phyloP scores from a whole-genome alignment of 768 basidiomycete genomes.

The Nidularia sp. region DNA sequence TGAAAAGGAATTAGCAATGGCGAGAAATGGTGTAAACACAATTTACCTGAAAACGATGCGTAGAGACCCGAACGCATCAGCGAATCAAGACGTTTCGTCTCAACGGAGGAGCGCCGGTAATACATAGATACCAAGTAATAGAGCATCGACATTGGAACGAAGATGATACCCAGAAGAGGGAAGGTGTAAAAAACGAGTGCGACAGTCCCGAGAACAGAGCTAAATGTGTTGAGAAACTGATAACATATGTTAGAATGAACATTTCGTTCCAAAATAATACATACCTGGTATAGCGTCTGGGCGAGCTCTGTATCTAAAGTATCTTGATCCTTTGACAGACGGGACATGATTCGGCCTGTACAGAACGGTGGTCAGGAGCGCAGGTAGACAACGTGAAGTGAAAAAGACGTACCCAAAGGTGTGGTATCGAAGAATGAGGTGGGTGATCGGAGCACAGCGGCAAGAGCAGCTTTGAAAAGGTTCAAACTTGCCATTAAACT shows the following conservation, averaged over 20 bases:
- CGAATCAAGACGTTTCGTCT: slow-evolving; percentile 63
- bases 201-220: slow-evolving; percentile 48
- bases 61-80: slow-evolving; percentile 56
- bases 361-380: not conserved
- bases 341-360: slow-evolving; percentile 51
- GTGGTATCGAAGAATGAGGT: slow-evolving; percentile 73
- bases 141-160: slow-evolving; percentile 45
- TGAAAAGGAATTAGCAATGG: slow-evolving; percentile 12
- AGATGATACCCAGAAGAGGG: slow-evolving; percentile 63
- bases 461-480: slow-evolving; percentile 54
- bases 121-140: slow-evolving; percentile 53
- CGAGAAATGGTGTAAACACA: not conserved
- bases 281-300: slow-evolving; percentile 42
- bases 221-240: slow-evolving; percentile 36
- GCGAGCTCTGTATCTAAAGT: slow-evolving; percentile 49
- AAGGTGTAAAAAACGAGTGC: slow-evolving; percentile 65
- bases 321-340: slow-evolving; percentile 61
- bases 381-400: not conserved
- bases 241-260: not conserved
- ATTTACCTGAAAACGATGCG: slow-evolving; percentile 50
- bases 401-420: slow-evolving; percentile 43
- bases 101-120: slow-evolving; percentile 59
- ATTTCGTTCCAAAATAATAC: not conserved
- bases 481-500: slow-evolving; percentile 37
- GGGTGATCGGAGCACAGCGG: slow-evolving; percentile 55